phyloP scores from a whole-genome alignment of 2,329 filamentous ascomycete genomes.

The Saccharata proteae region DNA sequence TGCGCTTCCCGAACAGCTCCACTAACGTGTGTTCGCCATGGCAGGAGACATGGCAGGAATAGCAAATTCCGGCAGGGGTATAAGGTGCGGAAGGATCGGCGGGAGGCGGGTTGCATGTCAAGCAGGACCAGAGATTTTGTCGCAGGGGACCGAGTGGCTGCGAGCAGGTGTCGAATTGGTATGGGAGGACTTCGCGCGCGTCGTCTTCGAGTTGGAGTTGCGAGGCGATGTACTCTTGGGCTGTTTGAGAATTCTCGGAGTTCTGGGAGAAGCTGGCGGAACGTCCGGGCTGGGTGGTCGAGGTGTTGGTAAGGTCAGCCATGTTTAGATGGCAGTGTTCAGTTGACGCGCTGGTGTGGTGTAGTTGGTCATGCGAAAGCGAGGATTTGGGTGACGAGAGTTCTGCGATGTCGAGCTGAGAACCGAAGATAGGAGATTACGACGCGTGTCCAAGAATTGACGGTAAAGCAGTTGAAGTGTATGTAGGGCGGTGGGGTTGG shows the following conservation, averaged over 20 bases:
- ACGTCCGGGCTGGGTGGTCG: constrained; percentile 9
- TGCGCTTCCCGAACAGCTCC: constrained; percentile 88
- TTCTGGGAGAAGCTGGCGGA: constrained; percentile 30
- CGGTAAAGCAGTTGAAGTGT: no score
- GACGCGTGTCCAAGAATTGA: no score
- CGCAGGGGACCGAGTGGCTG: constrained; percentile 77
- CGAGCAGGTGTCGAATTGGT: constrained; percentile 90
- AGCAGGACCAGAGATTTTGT: constrained; percentile 80
- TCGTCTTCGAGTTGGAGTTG: constrained; percentile 90
- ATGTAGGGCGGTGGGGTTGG: no score
- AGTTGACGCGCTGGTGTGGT: no score
- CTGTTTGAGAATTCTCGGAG: constrained; percentile 43
- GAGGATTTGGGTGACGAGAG: no score
- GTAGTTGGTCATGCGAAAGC: no score
- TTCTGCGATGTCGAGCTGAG: no score
- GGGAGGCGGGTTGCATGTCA: constrained; percentile 84
- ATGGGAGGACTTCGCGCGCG: constrained; percentile 87
- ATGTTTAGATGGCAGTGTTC: no score
- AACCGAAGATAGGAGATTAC: no score
- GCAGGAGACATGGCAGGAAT: constrained; percentile 91
- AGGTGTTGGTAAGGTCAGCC: no score
- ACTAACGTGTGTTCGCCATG: constrained; percentile 92
- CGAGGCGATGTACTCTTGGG: constrained; percentile 28
- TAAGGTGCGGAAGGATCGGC: constrained; percentile 49
- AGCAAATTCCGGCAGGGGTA: constrained; percentile 75